Base-by-base conservation (phyloP, 2,329 filamentous ascomycete species). In the Penicillium sp. region DNA sequence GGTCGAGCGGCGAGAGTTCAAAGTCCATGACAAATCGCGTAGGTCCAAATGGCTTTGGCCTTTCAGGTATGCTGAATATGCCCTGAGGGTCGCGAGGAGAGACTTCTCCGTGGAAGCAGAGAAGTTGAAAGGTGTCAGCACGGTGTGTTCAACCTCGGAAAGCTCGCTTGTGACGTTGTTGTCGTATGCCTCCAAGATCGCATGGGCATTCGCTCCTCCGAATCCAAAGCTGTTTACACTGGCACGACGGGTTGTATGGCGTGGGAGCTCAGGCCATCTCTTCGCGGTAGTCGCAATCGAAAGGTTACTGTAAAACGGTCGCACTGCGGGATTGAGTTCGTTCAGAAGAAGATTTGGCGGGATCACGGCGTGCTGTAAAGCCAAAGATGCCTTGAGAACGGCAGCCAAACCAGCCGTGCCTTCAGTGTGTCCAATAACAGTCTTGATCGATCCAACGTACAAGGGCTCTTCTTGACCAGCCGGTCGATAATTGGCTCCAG, bases 161-260 rank as follows among this genome's bases (percentile, higher is more conserved):
- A 11, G 6, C 1, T 13, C 32, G 6, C 13, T 9, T 6, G 22
- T 18, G 3, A n/a, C 3, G 18, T 16, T 6, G 3, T 28, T 13
- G 13, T 57, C 44, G 8, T 47, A 59, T 3, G 42, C 49, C 32
- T 76, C 71, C 22, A 76, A 40, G 24, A 76, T 68, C 0, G 55
- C 60, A 45, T 70, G 65, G 0, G 61, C 64, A 45, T 70, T 70
- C 1, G 66, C 62, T 4, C 68, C 68, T 20, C 67, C 68, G 40
- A 65, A 67, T 0, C 67, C 74, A 49, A 77, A 77, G 13, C 69
- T 69, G 46, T 74, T 76, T 0, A 78, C 65, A 29, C 71, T 71
- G 2, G 71, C 72, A 26, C 70, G 55, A 4, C 56, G 58, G 0
- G 44, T 49, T 6, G 32, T 36, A 2, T 66, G 29, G 51, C 58